Percentiles rank a stretch among this genome's conserved stretches.
Conservation (phyloP, 106 monocot species). For the Narthecium ossifragum region DNA sequence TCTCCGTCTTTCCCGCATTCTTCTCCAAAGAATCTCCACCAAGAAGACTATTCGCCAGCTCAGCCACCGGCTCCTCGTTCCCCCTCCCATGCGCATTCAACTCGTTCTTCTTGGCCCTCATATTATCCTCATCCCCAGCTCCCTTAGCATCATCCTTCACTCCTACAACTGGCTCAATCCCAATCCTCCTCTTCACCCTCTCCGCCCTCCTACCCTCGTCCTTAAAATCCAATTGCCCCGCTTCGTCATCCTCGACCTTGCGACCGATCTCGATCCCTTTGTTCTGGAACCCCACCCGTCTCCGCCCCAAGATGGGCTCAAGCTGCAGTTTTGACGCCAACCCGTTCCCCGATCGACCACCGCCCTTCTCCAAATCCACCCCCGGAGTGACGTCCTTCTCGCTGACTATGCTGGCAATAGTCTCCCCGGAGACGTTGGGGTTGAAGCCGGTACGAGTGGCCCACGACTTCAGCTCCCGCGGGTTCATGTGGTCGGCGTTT, state of each 20-base stretch:
- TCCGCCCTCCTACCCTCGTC: constrained; percentile 14
- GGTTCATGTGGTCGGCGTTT: constrained; percentile 60
- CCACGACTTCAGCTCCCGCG: constrained; percentile 83
- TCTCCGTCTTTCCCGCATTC: neutral
- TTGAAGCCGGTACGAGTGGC: constrained; percentile 87
- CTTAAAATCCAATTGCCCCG: neutral
- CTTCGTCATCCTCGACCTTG: too few relatives aligned
- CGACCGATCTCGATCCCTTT: constrained; percentile 9
- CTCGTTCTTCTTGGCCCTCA: constrained; percentile 7
- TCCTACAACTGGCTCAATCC: constrained; percentile 6
- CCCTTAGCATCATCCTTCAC: constrained; percentile 12
- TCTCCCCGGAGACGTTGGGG: constrained; percentile 63
- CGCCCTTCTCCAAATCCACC: constrained; percentile 17
- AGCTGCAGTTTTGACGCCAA: constrained; percentile 12
- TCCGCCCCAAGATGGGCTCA: constrained; percentile 30
- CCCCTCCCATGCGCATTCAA: constrained; percentile 1
- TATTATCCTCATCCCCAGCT: neutral
- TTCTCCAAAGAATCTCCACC: constrained; percentile 19
- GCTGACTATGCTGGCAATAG: constrained; percentile 18
- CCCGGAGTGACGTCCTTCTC: constrained; percentile 4
- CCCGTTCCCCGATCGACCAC: neutral
- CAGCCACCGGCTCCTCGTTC: constrained; percentile 7
- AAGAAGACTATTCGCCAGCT: neutral
- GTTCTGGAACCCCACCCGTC: constrained; percentile 8
- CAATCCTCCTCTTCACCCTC: constrained; percentile 17